phyloP scores from a whole-genome alignment of 345 rosid genomes.

The Eucalyptus sideroxylon region DNA sequence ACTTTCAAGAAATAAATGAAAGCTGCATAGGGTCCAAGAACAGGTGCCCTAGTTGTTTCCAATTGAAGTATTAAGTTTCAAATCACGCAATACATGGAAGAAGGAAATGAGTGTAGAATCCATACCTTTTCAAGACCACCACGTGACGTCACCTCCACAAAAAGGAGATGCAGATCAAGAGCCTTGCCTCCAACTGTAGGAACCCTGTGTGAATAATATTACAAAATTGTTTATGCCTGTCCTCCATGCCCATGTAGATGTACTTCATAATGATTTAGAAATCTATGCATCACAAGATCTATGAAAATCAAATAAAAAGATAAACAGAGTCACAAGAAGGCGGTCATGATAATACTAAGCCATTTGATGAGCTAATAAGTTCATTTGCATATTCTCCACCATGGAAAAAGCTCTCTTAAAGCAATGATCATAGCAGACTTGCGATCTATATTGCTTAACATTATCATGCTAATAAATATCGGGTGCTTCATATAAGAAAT shows the following conservation, averaged over 20 bases:
- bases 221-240: not conserved
- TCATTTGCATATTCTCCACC: not conserved
- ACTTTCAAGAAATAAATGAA: not conserved
- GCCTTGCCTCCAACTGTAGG: constrained; percentile 77
- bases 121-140: constrained; percentile 80
- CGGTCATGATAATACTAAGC: not conserved
- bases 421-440: not conserved
- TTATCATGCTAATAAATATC: not conserved
- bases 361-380: not conserved
- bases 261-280: not conserved
- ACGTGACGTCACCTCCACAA: constrained; percentile 77
- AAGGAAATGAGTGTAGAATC: not conserved
- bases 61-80: not conserved
- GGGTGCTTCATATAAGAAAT: not conserved
- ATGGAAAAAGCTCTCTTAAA: not conserved
- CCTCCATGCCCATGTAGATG: not conserved
- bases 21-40: not conserved
- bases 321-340: not conserved
- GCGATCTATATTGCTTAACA: not conserved
- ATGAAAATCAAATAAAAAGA: not conserved
- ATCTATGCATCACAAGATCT: not conserved
- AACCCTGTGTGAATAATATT: constrained; percentile 20
- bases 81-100: not conserved
- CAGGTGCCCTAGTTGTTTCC: not conserved
- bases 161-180: constrained; percentile 77